These are phyloP conservation scores for Quercus bicolor DNA, from an alignment of 306 rosid genomes.

Conservation along the genomic window DNA sequence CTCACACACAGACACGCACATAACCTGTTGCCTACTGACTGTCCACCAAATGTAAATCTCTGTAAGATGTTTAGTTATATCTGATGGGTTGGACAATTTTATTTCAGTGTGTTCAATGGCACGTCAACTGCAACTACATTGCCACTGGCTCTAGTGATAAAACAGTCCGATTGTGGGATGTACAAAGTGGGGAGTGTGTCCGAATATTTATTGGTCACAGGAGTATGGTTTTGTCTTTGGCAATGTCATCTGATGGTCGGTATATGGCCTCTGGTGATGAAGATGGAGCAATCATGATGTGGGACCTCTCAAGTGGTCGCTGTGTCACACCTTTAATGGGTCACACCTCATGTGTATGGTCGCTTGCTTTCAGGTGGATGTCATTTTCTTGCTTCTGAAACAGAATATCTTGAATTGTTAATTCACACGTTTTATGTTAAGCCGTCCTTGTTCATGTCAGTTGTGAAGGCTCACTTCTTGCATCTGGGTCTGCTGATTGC, in stretches of 20 bases:
- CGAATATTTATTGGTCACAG: constrained; percentile 94
- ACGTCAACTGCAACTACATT: constrained; percentile 96
- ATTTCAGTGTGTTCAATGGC: constrained; percentile 93
- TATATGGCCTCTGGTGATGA: constrained; percentile 96
- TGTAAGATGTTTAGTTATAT: not conserved
- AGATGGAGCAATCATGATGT: constrained; percentile 94
- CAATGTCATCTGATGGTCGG: constrained; percentile 96
- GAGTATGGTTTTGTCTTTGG: constrained; percentile 83
- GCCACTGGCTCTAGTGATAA: constrained; percentile 98
- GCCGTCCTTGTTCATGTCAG: constrained; percentile 40
- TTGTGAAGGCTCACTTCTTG: constrained; percentile 88
- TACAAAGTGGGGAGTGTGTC: constrained; percentile 93
- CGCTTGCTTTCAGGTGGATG: constrained; percentile 79
- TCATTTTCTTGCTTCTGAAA: not conserved
- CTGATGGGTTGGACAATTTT: constrained; percentile 17
- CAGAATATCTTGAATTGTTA: not conserved
- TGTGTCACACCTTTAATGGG: constrained; percentile 81
- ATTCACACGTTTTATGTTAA: not conserved
- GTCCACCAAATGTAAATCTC: constrained; percentile 3
- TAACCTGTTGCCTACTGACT: not conserved
- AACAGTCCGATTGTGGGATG: constrained; percentile 94
- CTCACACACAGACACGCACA: not conserved
- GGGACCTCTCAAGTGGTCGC: constrained; percentile 94
- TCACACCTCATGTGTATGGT: constrained; percentile 93
- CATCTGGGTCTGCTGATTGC: constrained; percentile 96